phyloP scores from a whole-genome alignment of 306 rosid species.

The Lupinus albus region DNA sequence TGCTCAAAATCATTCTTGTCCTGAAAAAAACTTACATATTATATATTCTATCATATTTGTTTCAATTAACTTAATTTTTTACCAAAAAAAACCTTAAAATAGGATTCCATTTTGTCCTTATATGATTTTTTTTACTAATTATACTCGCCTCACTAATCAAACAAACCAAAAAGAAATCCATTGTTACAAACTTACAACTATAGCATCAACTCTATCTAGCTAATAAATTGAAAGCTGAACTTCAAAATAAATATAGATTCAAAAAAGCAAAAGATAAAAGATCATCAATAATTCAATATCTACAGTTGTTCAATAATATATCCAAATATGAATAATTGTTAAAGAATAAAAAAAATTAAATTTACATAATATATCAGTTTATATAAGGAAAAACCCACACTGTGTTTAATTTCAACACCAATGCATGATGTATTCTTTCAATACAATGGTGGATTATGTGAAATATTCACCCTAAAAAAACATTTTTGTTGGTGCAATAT shows the following conservation, averaged over 20 bases:
- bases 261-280: no score
- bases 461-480: constrained; percentile 23
- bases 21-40: constrained; percentile 48
- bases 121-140: not conserved
- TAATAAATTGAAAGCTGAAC: no score
- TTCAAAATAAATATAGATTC: no score
- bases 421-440: not conserved
- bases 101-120: constrained; percentile 16
- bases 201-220: no score
- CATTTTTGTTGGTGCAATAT: constrained; percentile 16
- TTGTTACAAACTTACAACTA: no score
- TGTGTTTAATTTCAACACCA: no score
- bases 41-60: not conserved
- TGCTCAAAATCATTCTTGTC: constrained; percentile 93
- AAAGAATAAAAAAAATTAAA: no score
- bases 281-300: no score
- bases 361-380: no score
- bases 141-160: not conserved
- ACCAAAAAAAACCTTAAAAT: constrained; percentile 1
- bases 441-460: constrained; percentile 22
- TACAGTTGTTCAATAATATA: no score
- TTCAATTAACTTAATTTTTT: not conserved
- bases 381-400: no score
- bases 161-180: not conserved
- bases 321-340: no score